Conservation (phyloP, 2,329 filamentous ascomycete species). For the Penicillium corylophilum region DNA sequence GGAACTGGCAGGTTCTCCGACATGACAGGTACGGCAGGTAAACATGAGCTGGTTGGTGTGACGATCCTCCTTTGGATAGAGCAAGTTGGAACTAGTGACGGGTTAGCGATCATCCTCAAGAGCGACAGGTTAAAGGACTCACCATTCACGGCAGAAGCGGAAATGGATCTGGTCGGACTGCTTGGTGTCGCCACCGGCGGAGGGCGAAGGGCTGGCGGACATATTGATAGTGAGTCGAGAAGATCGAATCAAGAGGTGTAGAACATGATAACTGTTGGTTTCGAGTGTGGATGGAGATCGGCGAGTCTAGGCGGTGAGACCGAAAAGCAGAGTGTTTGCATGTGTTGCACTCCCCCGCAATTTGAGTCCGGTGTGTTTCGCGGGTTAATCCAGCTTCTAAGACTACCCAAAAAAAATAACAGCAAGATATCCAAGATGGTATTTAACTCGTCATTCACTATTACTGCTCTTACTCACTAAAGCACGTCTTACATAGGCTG, state of each 20-base stretch:
- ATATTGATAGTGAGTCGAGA: slow-evolving; percentile 19
- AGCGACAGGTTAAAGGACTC: slow-evolving; percentile 23
- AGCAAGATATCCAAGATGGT: slow-evolving; percentile 10
- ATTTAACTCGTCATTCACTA: background rate
- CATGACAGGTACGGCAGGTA: slow-evolving; percentile 92
- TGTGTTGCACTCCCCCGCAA: slow-evolving; percentile 30
- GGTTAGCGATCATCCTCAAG: slow-evolving; percentile 19
- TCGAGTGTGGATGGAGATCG: background rate
- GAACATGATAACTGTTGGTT: background rate
- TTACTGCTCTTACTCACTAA: background rate
- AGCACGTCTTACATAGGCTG: slow-evolving; percentile 50
- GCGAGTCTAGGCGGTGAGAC: background rate
- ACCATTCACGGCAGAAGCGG: slow-evolving; percentile 97
- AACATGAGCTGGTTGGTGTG: slow-evolving; percentile 83
- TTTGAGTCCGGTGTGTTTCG: slow-evolving; percentile 10
- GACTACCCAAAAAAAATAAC: background rate
- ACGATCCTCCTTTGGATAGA: slow-evolving; percentile 95
- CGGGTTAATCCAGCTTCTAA: background rate
- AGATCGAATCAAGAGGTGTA: background rate
- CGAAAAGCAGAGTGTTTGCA: slow-evolving; percentile 12
- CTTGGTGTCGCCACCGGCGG: slow-evolving; percentile 40
- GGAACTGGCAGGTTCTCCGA: slow-evolving; percentile 79
- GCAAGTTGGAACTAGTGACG: slow-evolving; percentile 75
- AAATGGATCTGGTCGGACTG: slow-evolving; percentile 80
- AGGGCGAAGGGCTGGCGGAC: slow-evolving; percentile 46